A percentile compares a stretch with the other conserved stretches of the same genome.
These are phyloP conservation scores for Gonium pectorale DNA, from an alignment of 139 green algal species.

Conservation along the genomic window DNA sequence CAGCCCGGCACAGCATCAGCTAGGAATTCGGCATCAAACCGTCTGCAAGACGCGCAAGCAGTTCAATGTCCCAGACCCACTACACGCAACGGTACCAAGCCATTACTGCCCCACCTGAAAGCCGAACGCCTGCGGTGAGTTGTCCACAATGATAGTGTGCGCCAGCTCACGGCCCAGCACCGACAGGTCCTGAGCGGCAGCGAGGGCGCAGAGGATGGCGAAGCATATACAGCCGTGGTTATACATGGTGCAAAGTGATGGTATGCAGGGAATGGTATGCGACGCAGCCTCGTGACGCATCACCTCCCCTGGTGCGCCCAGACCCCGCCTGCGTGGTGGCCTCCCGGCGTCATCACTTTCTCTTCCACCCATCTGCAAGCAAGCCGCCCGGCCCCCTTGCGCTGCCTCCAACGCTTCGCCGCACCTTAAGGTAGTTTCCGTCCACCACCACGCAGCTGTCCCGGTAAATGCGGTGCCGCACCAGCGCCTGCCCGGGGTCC, in stretches of 20 bases:
- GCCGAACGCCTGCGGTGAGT: constrained; percentile 88
- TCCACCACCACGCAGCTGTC: constrained; percentile 92
- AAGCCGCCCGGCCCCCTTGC: not conserved
- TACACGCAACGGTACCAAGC: not conserved
- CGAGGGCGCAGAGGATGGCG: not conserved
- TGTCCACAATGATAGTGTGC: constrained; percentile 94
- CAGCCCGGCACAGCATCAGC: too few relatives aligned
- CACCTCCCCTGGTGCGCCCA: not conserved
- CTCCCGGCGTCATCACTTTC: not conserved
- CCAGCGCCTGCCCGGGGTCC: constrained; percentile 71
- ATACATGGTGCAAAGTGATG: too few relatives aligned
- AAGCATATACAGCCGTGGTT: not conserved
- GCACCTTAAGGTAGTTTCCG: constrained; percentile 72
- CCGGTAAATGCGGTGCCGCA: constrained; percentile 94
- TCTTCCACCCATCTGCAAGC: not conserved
- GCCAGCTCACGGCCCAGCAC: constrained; percentile 92
- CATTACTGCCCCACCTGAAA: constrained; percentile 71
- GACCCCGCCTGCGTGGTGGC: not conserved
- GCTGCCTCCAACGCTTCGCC: too few relatives aligned
- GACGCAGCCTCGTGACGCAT: not conserved
- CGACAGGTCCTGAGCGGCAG: constrained; percentile 60
- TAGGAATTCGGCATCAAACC: too few relatives aligned
- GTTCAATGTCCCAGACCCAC: too few relatives aligned
- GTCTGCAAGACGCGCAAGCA: too few relatives aligned
- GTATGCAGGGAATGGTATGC: too few relatives aligned